These are phyloP conservation scores for Helianthus annuus DNA, from an alignment of 129 eudicot genomes.

Conservation along the genomic window DNA sequence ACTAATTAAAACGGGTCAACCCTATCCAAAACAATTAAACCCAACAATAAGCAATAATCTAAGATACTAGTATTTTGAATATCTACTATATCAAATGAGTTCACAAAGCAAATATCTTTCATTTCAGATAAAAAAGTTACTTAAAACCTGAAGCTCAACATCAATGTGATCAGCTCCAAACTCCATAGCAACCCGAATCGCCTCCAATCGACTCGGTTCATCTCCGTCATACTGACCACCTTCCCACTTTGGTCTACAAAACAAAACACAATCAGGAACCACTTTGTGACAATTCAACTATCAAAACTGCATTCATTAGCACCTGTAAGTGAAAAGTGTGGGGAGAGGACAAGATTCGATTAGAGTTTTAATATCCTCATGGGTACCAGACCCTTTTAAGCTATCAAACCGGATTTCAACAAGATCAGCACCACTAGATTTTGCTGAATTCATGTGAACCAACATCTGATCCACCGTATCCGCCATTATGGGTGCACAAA, in stretches of 20 bases:
- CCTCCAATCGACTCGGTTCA: constrained; percentile 63
- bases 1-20: too few relatives aligned
- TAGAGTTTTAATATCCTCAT: constrained; percentile 44
- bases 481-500: constrained; percentile 89
- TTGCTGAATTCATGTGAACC: constrained; percentile 59
- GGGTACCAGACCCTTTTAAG: constrained; percentile 55
- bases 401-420: constrained; percentile 87
- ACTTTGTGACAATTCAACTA: too few relatives aligned
- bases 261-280: constrained; percentile 27
- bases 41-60: neutral
- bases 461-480: constrained; percentile 69
- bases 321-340: constrained; percentile 91
- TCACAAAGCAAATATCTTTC: neutral
- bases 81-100: neutral
- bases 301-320: neutral
- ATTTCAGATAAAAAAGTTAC: too few relatives aligned
- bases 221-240: constrained; percentile 92
- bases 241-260: constrained; percentile 85
- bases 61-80: neutral
- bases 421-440: constrained; percentile 73
- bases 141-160: constrained; percentile 65
- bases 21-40: too few relatives aligned
- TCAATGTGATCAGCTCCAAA: constrained; percentile 93
- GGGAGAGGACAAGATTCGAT: constrained; percentile 64
- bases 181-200: constrained; percentile 77